These are phyloP conservation scores for Trifolium fragiferum DNA, from an alignment of 306 rosid genomes.

Conservation along the genomic window DNA sequence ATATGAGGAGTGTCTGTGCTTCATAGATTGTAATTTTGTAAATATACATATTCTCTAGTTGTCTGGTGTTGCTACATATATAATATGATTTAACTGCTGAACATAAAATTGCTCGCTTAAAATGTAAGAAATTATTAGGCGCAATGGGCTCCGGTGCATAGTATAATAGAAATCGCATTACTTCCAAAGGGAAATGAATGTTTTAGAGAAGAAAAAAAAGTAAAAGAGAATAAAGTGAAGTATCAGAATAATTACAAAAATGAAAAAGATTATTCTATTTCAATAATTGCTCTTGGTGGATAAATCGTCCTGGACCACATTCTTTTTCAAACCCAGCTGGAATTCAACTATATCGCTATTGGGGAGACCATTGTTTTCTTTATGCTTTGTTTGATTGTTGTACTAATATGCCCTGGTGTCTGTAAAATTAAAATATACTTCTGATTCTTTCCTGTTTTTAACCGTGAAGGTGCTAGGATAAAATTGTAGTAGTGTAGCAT, in stretches of 20 bases:
- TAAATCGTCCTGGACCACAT: slow-evolving; percentile 33
- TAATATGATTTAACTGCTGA: neutral
- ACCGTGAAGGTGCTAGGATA: slow-evolving; percentile 14
- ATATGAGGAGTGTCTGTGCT: no score
- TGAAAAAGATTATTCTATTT: neutral
- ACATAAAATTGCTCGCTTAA: slow-evolving; percentile 7
- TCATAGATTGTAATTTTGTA: no score
- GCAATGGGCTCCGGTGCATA: slow-evolving; percentile 7
- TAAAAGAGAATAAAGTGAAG: slow-evolving; percentile 31
- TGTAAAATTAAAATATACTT: slow-evolving; percentile 10
- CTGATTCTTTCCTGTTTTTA: slow-evolving; percentile 24
- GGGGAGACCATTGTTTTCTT: neutral
- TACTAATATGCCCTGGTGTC: slow-evolving; percentile 10
- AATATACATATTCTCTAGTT: neutral
- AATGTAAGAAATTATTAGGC: neutral
- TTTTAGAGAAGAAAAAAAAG: slow-evolving; percentile 10
- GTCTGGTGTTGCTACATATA: neutral
- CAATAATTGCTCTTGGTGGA: slow-evolving; percentile 28
- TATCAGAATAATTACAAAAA: slow-evolving; percentile 4
- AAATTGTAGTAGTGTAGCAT: slow-evolving; percentile 27
- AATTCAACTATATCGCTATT: slow-evolving; percentile 21
- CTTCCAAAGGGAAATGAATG: neutral
- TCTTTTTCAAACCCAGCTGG: slow-evolving; percentile 7
- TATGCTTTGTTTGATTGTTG: neutral
- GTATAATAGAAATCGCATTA: slow-evolving; percentile 12